Percentiles rank a stretch among this genome's conserved stretches.
Evolutionary conservation across 305 asterid genomes (phyloP).

Genomic region (Petunia hybrid): DNA sequence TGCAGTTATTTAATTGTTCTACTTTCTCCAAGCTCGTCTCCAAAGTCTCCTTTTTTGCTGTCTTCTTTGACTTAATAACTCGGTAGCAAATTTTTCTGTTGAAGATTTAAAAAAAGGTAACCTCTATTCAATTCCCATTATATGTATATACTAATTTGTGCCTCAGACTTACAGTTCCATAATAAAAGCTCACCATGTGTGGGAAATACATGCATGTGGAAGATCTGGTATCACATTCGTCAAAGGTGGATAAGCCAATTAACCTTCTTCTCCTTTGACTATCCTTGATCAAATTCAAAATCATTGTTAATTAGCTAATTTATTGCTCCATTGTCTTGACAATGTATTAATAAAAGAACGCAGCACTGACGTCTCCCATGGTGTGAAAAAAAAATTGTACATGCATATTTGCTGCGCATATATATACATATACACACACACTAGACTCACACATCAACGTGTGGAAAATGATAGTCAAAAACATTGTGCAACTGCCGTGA

Average conservation of each 20-base stretch:
- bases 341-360: neutral
- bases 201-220: neutral
- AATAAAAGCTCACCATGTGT: neutral
- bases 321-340: neutral
- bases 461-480: neutral
- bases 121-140: neutral
- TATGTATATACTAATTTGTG: neutral
- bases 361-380: neutral
- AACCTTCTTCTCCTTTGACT: neutral
- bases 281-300: neutral
- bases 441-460: neutral
- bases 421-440: neutral
- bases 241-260: slow-evolving; percentile 14
- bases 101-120: neutral
- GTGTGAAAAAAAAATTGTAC: slow-evolving; percentile 13
- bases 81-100: neutral
- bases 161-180: neutral
- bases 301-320: neutral
- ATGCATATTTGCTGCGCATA: neutral
- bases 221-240: neutral
- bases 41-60: neutral
- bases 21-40: neutral
- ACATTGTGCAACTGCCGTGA: neutral
- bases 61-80: neutral
- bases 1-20: no score